phyloP scores from a whole-genome alignment of 2,329 filamentous ascomycete species.

The Botrytis fabae region DNA sequence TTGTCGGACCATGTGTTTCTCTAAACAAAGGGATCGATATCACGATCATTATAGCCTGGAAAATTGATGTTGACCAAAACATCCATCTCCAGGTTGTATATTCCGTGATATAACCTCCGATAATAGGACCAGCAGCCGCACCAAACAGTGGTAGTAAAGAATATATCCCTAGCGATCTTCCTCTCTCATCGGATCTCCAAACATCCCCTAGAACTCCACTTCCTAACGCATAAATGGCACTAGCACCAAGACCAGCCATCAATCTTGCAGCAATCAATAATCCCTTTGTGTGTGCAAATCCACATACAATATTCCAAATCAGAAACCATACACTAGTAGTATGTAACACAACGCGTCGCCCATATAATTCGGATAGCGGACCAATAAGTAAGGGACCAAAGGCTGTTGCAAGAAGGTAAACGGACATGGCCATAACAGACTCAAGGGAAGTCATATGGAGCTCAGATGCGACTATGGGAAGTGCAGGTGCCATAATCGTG shows the following conservation, averaged over 20 bases:
- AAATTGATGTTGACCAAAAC: conserved; percentile 52
- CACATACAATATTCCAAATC: conserved; percentile 54
- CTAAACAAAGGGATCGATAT: conserved; percentile 46
- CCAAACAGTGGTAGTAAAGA: conserved; percentile 39
- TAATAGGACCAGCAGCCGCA: conserved; percentile 46
- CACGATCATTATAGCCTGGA: conserved; percentile 43
- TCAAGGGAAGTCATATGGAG: not conserved
- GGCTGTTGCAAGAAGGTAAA: conserved; percentile 43
- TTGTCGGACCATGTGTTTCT: conserved; percentile 52
- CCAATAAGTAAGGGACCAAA: conserved; percentile 57
- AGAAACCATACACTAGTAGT: conserved; percentile 52
- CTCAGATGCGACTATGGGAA: not conserved
- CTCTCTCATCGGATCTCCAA: conserved; percentile 50
- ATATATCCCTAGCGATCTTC: conserved; percentile 44
- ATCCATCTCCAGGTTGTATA: conserved; percentile 55
- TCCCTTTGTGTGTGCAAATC: conserved; percentile 47
- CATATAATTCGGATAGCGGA: conserved; percentile 55
- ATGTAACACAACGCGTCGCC: conserved; percentile 47
- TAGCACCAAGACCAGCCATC: conserved; percentile 51
- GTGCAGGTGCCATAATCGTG: not conserved
- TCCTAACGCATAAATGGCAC: conserved; percentile 49
- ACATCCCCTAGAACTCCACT: conserved; percentile 47
- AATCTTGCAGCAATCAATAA: conserved; percentile 49
- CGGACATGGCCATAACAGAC: not conserved
- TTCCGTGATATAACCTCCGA: conserved; percentile 52